A percentile compares a stretch with the other conserved stretches of the same genome.
phyloP scores from a whole-genome alignment of 306 rosid species.

The Elaeagnus macrophylla region DNA sequence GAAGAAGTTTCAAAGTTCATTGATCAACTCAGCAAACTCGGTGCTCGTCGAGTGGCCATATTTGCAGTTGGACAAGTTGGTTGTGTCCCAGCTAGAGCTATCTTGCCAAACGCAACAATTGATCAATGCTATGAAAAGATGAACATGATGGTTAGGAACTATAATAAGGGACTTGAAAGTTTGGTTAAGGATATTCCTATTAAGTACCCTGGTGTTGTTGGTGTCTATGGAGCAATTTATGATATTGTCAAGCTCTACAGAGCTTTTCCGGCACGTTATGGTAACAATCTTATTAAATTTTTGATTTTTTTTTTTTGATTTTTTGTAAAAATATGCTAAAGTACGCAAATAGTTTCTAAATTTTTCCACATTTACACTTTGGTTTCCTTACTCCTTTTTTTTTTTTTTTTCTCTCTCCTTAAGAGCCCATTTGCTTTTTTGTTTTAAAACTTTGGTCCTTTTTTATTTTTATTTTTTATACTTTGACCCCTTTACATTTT shows the following conservation, averaged over 20 bases:
- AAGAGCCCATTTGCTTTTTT: no score
- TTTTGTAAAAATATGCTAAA: no score
- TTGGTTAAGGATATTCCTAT: conserved; percentile 7
- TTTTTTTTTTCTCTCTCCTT: no score
- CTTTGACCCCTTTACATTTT: no score
- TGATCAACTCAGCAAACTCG: conserved; percentile 13
- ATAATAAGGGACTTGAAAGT: conserved; percentile 27
- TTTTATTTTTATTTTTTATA: no score
- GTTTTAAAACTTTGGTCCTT: no score
- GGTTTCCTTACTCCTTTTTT: no score
- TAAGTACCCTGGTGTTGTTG: conserved; percentile 10
- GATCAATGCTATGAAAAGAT: conserved; percentile 18
- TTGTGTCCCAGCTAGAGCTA: conserved; percentile 29
- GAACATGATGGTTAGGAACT: conserved; percentile 21
- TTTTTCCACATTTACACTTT: no score
- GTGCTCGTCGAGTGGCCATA: conserved; percentile 22
- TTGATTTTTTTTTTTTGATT: neutral
- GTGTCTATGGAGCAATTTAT: conserved; percentile 23
- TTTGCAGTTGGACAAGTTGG: conserved; percentile 30
- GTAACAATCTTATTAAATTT: conserved; percentile 1
- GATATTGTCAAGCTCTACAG: conserved; percentile 17
- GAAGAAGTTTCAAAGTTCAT: conserved; percentile 15
- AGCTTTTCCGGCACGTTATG: conserved; percentile 16
- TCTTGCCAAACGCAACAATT: conserved; percentile 18
- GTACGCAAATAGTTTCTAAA: no score